Evolutionary conservation across 306 rosid species (phyloP), one percentile per base, ranked within the genome.

Genomic region (Alnus rubra): DNA sequence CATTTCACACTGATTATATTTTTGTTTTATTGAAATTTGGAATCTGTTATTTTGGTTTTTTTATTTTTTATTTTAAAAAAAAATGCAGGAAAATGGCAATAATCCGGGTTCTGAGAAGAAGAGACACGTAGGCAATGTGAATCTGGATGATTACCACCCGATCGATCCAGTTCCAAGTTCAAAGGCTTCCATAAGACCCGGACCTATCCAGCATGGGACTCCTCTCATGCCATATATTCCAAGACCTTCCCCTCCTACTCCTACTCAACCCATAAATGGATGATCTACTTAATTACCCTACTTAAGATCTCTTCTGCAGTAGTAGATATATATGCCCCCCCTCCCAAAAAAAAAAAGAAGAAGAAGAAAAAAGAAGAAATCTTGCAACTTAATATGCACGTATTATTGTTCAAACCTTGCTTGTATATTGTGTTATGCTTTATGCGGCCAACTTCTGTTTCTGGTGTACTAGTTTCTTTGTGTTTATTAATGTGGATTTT

Each of bases 121-220:
- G 55, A 63, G 48, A 33, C 77, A 50, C 23, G 73, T 3, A 0
- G 82, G 87, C 42, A 23, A 60, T 28, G 74, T 82, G 39, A 74
- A 31, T 75, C 81, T 92, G 58, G 85, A 92, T 33, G 98, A 94
- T 78, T 92, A 94, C 78, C 67, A n/a, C 42, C 86, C 91, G 12
- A 53, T 78, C 37, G 90, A 91, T 85, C 97, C 97, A 67, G 73
- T 59, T 49, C 98, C 97, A 56, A 80, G 79, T 81, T 80, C 88
- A 54, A 82, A 83, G 81, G 78, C 87, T 15, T 73, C 87, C 15
- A 1, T 87, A 12, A 80, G 80, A 62, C 85, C 91, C 1, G 93
- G 86, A 74, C 97, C 97, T 13, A 91, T 91, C 44, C 88, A 94
- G 83, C 97, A 94, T 53, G 90, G 92, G 33, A n/a, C 89, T 45